Evolutionary conservation across 1,139 yeast species (phyloP).

Genomic region (Arxiozyma telluris): DNA sequence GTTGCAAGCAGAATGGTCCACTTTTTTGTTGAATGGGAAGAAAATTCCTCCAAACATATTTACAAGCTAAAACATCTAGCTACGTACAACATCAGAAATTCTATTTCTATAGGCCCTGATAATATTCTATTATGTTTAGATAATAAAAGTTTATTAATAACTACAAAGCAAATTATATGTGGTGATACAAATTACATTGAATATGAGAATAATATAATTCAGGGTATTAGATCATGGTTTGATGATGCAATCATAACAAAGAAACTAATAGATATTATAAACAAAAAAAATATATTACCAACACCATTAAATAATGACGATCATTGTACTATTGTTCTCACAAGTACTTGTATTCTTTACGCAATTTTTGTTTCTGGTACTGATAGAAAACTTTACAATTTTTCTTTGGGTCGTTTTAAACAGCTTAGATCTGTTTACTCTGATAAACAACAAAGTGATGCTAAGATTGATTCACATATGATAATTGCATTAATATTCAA

Average conservation of each 20-base stretch:
- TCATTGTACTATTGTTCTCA: background rate
- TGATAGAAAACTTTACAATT: background rate
- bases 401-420: constrained; percentile 1
- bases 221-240: constrained; percentile 16
- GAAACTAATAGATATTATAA: background rate
- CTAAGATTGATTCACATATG: background rate
- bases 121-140: constrained; percentile 12
- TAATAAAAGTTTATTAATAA: constrained; percentile 12
- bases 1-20: constrained; percentile 16
- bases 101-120: constrained; percentile 17
- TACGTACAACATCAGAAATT: constrained; percentile 11
- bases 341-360: background rate
- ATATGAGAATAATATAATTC: constrained; percentile 9
- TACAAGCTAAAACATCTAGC: constrained; percentile 19
- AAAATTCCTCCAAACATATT: constrained; percentile 7
- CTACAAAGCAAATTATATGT: constrained; percentile 25
- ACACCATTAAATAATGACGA: background rate
- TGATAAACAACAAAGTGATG: background rate
- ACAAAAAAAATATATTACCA: background rate
- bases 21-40: constrained; percentile 22
- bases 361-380: background rate
- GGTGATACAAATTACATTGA: constrained; percentile 19
- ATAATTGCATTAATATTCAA: background rate
- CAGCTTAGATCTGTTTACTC: background rate
- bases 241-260: background rate